Percentiles rank a stretch among this genome's conserved stretches.
Conservation (phyloP, 1,284 basidiomycete genomes). For the Cystobasidium slooffiae region DNA sequence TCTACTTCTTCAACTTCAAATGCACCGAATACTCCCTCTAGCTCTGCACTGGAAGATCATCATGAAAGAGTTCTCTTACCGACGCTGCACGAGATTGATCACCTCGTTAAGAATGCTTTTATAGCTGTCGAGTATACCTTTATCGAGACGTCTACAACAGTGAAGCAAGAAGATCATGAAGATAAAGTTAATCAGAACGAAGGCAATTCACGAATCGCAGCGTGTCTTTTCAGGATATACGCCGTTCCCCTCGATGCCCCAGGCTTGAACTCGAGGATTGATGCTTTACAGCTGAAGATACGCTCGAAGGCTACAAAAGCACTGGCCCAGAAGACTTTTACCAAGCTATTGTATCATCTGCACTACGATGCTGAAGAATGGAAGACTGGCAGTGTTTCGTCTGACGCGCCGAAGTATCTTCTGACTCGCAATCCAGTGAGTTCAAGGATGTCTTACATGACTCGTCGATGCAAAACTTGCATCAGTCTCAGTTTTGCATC, state of each 20-base stretch:
- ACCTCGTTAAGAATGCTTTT: conserved; percentile 20
- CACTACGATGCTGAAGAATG: conserved; percentile 28
- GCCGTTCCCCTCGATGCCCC: conserved; percentile 37
- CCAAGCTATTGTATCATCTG: conserved; percentile 32
- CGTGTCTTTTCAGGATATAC: conserved; percentile 28
- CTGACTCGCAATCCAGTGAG: conserved; percentile 26
- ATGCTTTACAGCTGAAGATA: conserved; percentile 9
- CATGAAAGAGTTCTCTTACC: background rate
- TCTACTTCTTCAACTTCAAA: background rate
- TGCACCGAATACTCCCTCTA: background rate
- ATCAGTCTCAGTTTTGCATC: background rate
- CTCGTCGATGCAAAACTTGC: background rate
- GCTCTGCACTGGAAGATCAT: background rate
- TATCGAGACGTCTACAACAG: background rate
- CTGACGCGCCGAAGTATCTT: background rate
- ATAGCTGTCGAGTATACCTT: conserved; percentile 14
- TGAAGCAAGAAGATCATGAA: background rate
- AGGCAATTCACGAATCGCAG: background rate
- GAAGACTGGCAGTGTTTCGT: background rate
- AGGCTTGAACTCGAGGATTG: conserved; percentile 23
- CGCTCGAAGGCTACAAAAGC: conserved; percentile 12
- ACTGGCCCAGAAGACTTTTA: conserved; percentile 27
- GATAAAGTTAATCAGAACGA: background rate
- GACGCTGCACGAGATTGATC: conserved; percentile 24
- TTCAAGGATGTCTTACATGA: background rate